These are phyloP conservation scores for Nicotiana attenuata DNA, from an alignment of 257 asterid species.

Conservation along the genomic window DNA sequence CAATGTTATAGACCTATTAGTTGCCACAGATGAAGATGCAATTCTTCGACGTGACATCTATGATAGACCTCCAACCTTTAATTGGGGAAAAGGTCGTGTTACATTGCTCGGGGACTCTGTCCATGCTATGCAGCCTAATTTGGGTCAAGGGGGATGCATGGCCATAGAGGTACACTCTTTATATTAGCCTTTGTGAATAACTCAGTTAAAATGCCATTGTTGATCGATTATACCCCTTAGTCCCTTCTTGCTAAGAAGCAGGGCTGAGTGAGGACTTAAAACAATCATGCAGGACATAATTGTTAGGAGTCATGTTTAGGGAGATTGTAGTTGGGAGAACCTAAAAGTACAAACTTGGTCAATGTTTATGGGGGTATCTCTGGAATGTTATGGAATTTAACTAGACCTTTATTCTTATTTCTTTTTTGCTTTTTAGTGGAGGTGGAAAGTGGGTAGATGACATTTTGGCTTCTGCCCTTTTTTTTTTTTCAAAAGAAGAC, in stretches of 20 bases:
- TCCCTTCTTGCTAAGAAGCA: slow-evolving; percentile 7
- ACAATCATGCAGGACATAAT: not conserved
- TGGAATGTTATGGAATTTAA: not conserved
- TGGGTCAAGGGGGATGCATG: slow-evolving; percentile 99
- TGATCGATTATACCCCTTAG: not conserved
- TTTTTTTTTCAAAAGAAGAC: not conserved
- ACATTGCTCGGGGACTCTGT: slow-evolving; percentile 95
- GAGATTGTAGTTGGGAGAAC: not conserved
- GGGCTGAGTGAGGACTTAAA: not conserved
- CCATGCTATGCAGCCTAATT: slow-evolving; percentile 99
- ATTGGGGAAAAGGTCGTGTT: slow-evolving; percentile 95
- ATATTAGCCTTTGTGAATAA: not conserved
- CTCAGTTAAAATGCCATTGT: not conserved
- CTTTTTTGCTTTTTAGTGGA: not conserved
- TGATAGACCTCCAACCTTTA: slow-evolving; percentile 61
- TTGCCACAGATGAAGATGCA: slow-evolving; percentile 80
- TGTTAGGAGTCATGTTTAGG: not conserved
- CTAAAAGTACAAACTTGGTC: not conserved
- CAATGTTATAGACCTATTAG: slow-evolving; percentile 72
- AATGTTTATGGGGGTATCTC: not conserved
- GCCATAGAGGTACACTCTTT: slow-evolving; percentile 77
- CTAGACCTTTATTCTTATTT: not conserved
- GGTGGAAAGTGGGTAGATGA: not conserved
- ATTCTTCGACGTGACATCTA: slow-evolving; percentile 94
- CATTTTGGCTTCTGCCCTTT: no score